Evolutionary conservation across 192 early-diverging fungal genomes (phyloP).

Genomic region (Coemansia sp.): DNA sequence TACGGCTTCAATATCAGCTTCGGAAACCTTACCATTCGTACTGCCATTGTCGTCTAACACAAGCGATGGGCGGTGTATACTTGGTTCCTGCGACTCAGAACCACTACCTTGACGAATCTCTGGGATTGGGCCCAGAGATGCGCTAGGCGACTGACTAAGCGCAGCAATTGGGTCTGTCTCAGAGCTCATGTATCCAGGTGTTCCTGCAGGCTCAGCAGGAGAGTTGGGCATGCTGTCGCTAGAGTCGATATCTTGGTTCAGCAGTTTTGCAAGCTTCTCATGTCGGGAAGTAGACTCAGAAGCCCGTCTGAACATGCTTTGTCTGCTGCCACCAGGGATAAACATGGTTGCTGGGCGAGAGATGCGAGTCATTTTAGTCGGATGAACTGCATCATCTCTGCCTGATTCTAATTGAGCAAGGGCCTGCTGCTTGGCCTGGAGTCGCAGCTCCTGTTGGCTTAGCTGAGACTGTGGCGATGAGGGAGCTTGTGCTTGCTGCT

Average conservation of each 20-base stretch:
- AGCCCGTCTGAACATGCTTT: conserved; percentile 17
- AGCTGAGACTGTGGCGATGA: neutral
- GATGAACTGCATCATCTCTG: conserved; percentile 1
- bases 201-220: conserved; percentile 31
- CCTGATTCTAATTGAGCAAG: conserved; percentile 1
- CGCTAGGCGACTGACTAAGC: neutral
- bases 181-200: conserved; percentile 12
- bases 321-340: conserved; percentile 12
- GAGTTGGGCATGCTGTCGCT: conserved; percentile 39
- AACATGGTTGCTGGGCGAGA: conserved; percentile 45
- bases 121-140: conserved; percentile 14
- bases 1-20: neutral
- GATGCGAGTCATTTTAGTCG: conserved; percentile 9
- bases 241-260: conserved; percentile 29
- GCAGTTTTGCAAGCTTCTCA: conserved; percentile 38
- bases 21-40: neutral
- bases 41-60: neutral
- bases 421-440: conserved; percentile 5
- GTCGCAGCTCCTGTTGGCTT: neutral
- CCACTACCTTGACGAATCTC: conserved; percentile 17
- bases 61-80: too few species aligned
- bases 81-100: neutral
- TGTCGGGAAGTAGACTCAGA: conserved; percentile 38
- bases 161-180: conserved; percentile 4
- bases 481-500: neutral